Evolutionary conservation across 1,284 basidiomycete species (phyloP).

Genomic region (Takashimella koratensis): DNA sequence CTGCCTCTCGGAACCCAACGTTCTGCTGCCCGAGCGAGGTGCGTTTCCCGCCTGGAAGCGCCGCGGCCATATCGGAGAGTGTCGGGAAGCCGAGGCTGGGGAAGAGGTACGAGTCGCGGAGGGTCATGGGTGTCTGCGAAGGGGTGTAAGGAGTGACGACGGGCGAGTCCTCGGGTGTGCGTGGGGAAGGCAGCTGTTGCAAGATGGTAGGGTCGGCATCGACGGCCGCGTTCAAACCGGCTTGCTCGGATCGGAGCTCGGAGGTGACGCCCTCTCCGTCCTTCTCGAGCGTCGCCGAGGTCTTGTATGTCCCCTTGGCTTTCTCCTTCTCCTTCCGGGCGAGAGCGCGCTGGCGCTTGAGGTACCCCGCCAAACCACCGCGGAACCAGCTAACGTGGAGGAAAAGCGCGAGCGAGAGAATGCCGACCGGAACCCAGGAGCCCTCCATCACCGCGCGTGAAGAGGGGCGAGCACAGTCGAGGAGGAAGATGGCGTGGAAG

Average conservation of each 20-base stretch:
- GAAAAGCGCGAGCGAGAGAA: conserved; percentile 53
- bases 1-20: conserved; percentile 33
- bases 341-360: conserved; percentile 41
- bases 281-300: not conserved
- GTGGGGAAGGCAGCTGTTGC: conserved; percentile 2
- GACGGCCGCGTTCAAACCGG: conserved; percentile 1
- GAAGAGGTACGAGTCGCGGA: conserved; percentile 26
- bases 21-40: not conserved
- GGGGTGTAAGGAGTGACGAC: conserved; percentile 44
- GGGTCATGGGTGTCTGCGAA: conserved; percentile 14
- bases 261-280: not conserved
- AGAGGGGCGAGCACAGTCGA: conserved; percentile 46
- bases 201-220: conserved; percentile 5
- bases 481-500: conserved; percentile 53
- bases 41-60: conserved; percentile 15
- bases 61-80: conserved; percentile 16
- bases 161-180: conserved; percentile 40
- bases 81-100: conserved; percentile 15
- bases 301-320: not conserved
- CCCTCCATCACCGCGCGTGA: conserved; percentile 39
- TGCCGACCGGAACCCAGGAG: conserved; percentile 49
- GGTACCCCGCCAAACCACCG: conserved; percentile 56
- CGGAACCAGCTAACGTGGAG: conserved; percentile 59
- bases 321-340: conserved; percentile 2
- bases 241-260: not conserved